Conservation (phyloP, 1,284 basidiomycete genomes). For the Irpex rosettiformis region DNA sequence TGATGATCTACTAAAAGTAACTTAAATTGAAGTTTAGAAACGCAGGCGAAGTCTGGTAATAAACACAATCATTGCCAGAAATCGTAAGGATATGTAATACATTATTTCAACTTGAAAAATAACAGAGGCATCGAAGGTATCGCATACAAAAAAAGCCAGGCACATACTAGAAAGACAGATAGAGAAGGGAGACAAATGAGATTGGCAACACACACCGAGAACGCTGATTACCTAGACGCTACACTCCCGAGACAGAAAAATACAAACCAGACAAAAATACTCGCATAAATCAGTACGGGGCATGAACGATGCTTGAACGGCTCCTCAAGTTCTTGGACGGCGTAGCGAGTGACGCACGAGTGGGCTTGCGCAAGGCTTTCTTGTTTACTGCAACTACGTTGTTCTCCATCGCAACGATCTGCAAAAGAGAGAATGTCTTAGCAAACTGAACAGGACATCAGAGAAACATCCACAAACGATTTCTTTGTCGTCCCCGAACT, state of each 20-base stretch:
- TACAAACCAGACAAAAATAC: background rate
- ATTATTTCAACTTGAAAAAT: background rate
- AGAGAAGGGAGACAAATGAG: background rate
- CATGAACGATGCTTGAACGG: constrained; percentile 65
- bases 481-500: constrained; percentile 92
- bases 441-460: background rate
- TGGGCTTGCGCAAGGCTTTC: constrained; percentile 85
- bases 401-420: constrained; percentile 94
- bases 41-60: no score
- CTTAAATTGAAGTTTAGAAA: no score
- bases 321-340: constrained; percentile 41
- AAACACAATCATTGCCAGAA: no score
- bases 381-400: constrained; percentile 94
- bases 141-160: background rate
- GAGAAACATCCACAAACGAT: constrained; percentile 58
- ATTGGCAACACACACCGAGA: background rate
- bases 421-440: constrained; percentile 3
- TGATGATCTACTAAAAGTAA: no score
- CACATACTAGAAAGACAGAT: background rate
- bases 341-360: constrained; percentile 72
- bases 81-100: background rate
- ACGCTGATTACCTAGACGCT: background rate
- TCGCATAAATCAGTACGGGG: constrained; percentile 48
- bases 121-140: background rate
- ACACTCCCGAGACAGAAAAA: background rate